Conservation (phyloP, 371 early-diverging fungal genomes). For the Saksenaea vasiformis region DNA sequence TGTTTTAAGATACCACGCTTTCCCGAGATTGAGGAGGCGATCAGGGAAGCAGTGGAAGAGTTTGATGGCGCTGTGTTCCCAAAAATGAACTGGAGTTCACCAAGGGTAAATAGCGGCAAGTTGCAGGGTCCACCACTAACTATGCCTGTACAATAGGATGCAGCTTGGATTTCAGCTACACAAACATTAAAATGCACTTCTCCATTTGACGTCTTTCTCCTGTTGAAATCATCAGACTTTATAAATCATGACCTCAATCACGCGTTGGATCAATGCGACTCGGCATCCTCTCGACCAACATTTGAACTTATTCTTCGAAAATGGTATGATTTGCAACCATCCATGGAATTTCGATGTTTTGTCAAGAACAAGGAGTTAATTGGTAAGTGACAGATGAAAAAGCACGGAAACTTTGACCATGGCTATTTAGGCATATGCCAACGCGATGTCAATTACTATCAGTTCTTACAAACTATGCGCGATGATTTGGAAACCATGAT, state of each 20-base stretch:
- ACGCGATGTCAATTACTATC: constrained; percentile 76
- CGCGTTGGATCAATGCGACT: constrained; percentile 66
- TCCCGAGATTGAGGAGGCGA: constrained; percentile 61
- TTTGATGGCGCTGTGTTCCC: constrained; percentile 89
- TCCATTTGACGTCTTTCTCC: constrained; percentile 77
- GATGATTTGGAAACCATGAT: constrained; percentile 63
- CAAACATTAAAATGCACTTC: constrained; percentile 78
- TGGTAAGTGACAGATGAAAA: constrained; percentile 40
- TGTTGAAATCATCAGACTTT: constrained; percentile 91
- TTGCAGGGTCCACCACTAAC: no score
- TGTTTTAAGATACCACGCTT: constrained; percentile 47
- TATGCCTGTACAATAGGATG: constrained; percentile 76
- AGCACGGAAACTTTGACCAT: not conserved
- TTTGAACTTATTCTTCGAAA: constrained; percentile 76
- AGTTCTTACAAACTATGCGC: constrained; percentile 63
- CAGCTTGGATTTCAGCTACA: constrained; percentile 85
- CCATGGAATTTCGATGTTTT: constrained; percentile 95
- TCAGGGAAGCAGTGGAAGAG: constrained; percentile 66
- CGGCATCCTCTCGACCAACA: constrained; percentile 7
- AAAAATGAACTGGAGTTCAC: constrained; percentile 93
- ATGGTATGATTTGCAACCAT: constrained; percentile 84
- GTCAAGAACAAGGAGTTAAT: constrained; percentile 65
- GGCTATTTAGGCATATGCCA: constrained; percentile 59
- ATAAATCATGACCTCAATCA: constrained; percentile 84
- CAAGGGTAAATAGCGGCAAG: constrained; percentile 75